Evolutionary conservation across 176 grass and related monocot species (phyloP).

Genomic region (Hyparrhenia diplandra): DNA sequence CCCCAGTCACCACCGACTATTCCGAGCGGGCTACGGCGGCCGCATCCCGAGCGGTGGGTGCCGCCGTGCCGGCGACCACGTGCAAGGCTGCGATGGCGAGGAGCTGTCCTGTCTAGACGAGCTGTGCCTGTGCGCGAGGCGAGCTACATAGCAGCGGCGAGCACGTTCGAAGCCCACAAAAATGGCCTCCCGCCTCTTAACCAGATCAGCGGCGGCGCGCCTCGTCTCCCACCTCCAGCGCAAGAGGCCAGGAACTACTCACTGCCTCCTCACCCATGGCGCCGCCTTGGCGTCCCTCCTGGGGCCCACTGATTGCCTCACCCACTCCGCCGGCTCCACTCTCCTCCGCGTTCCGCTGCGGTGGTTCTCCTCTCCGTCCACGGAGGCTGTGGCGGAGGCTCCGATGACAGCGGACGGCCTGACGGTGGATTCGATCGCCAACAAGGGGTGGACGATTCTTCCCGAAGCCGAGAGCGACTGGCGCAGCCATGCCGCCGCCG

Average conservation of each 20-base stretch:
- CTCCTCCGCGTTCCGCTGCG: conserved; percentile 1
- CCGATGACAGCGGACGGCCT: conserved; percentile 67
- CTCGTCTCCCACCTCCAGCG: conserved; percentile 33
- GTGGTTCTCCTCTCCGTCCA: conserved; percentile 49
- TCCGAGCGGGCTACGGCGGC: too few species aligned
- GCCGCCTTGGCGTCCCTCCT: too few species aligned
- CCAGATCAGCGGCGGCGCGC: conserved; percentile 31
- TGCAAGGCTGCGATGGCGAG: not conserved
- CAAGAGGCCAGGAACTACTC: conserved; percentile 14
- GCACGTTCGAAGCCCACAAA: not conserved
- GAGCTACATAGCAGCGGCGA: not conserved
- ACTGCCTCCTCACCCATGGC: not conserved
- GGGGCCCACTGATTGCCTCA: not conserved
- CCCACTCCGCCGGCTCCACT: not conserved
- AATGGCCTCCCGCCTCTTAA: conserved; percentile 44
- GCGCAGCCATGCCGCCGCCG: conserved; percentile 85
- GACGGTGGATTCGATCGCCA: conserved; percentile 57
- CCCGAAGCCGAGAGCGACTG: conserved; percentile 78
- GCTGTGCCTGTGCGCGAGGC: not conserved
- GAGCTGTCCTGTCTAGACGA: not conserved
- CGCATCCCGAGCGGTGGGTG: too few species aligned
- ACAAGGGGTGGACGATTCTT: conserved; percentile 83
- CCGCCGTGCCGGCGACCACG: too few species aligned
- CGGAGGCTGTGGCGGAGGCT: conserved; percentile 28
- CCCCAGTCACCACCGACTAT: too few species aligned